phyloP scores from a whole-genome alignment of 768 basidiomycete genomes.

The Calvatia gigantea region DNA sequence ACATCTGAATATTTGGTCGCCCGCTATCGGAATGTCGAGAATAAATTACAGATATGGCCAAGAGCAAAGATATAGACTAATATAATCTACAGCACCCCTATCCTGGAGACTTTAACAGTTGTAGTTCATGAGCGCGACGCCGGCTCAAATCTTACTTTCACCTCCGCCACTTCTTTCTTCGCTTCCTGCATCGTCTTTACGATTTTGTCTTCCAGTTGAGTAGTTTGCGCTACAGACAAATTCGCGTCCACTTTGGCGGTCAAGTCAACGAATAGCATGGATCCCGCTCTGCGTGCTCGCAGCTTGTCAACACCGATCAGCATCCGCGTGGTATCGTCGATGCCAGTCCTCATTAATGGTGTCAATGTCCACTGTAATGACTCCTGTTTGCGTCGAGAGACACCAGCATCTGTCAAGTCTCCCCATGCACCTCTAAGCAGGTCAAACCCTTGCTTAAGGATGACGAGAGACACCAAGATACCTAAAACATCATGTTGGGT shows the following conservation, averaged over 20 bases:
- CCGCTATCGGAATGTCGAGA: not conserved
- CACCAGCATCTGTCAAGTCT: conserved; percentile 83
- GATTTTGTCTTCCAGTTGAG: conserved; percentile 62
- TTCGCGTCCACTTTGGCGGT: conserved; percentile 62
- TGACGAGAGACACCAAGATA: conserved; percentile 84
- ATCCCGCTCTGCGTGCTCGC: conserved; percentile 76
- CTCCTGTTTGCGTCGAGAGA: conserved; percentile 51
- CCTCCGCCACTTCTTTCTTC: conserved; percentile 69
- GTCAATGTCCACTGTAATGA: conserved; percentile 55
- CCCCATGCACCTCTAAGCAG: conserved; percentile 68
- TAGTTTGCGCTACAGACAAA: conserved; percentile 56
- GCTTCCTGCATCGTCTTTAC: conserved; percentile 47
- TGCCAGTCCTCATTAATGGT: conserved; percentile 41
- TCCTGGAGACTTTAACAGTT: not conserved
- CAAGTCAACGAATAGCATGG: conserved; percentile 81
- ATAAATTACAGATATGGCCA: not conserved
- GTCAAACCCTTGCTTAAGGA: conserved; percentile 72
- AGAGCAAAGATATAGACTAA: not conserved
- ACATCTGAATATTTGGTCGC: no score
- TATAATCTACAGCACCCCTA: not conserved
- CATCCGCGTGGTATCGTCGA: conserved; percentile 15
- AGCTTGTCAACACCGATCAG: conserved; percentile 50
- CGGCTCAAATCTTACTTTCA: conserved; percentile 60
- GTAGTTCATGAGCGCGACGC: conserved; percentile 17
- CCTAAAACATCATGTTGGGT: conserved; percentile 39